Conservation (phyloP, 2,329 filamentous ascomycete species). For the Coniochaeta prunicola region DNA sequence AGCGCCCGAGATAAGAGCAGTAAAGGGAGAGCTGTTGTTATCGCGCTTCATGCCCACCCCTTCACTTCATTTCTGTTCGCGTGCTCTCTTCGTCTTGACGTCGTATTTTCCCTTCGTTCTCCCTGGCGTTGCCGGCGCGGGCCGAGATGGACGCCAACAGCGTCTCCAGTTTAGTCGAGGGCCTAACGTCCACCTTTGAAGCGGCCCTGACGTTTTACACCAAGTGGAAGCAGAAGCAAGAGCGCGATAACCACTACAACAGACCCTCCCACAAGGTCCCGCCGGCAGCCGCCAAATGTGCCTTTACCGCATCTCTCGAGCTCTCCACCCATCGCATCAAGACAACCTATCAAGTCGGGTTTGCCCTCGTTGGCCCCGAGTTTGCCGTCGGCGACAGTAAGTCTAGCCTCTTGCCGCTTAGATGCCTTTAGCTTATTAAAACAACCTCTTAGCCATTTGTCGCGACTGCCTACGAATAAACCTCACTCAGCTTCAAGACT, state of each 20-base stretch:
- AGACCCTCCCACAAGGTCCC: constrained; percentile 6
- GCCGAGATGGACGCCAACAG: constrained; percentile 18
- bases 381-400: constrained; percentile 28
- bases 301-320: constrained; percentile 25
- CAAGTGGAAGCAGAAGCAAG: constrained; percentile 25
- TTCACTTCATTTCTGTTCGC: background rate
- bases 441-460: constrained; percentile 16
- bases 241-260: constrained; percentile 25
- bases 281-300: constrained; percentile 17
- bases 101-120: background rate
- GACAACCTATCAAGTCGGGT: constrained; percentile 24
- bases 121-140: background rate
- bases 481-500: constrained; percentile 18
- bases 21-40: too few species aligned
- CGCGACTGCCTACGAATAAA: constrained; percentile 20
- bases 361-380: constrained; percentile 24
- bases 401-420: constrained; percentile 2
- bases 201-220: constrained; percentile 23
- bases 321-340: constrained; percentile 21
- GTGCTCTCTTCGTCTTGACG: too few species aligned
- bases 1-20: background rate
- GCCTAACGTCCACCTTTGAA: constrained; percentile 22
- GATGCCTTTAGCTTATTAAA: constrained; percentile 1
- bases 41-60: background rate
- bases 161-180: constrained; percentile 20